Conservation (phyloP, 305 asterid species). For the Fraxinus floribunda region DNA sequence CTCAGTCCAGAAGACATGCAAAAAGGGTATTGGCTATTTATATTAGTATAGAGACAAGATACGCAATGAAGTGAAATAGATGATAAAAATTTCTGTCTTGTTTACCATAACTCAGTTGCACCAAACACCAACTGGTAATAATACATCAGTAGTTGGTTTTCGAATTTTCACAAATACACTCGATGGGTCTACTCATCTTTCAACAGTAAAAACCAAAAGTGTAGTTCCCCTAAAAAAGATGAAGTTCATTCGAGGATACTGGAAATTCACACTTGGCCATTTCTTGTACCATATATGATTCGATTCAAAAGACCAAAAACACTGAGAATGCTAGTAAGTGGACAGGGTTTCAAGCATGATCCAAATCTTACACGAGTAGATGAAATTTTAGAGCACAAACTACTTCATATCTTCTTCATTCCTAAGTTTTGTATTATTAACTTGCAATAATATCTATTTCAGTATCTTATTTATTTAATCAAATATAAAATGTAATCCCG, state of each 20-base stretch:
- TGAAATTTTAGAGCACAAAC: background rate
- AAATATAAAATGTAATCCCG: background rate
- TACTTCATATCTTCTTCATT: background rate
- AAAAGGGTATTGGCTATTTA: background rate
- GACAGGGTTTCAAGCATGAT: background rate
- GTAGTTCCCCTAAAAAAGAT: background rate
- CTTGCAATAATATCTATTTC: background rate
- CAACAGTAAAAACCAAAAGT: background rate
- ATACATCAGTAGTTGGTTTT: background rate
- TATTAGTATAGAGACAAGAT: background rate
- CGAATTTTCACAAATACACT: background rate
- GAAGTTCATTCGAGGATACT: background rate
- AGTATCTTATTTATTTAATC: background rate
- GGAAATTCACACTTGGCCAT: background rate
- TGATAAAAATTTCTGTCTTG: background rate
- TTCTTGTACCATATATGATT: background rate
- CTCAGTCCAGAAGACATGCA: background rate
- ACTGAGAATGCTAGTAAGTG: background rate
- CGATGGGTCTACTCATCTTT: background rate
- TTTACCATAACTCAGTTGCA: background rate
- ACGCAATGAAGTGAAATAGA: background rate
- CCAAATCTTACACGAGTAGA: background rate
- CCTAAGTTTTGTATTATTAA: background rate
- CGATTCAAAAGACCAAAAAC: background rate
- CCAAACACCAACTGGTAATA: background rate